Evolutionary conservation across 495 filamentous ascomycete genomes (phyloP), one percentile per base, ranked within the genome.

Genomic region (Amorphotheca resinae): DNA sequence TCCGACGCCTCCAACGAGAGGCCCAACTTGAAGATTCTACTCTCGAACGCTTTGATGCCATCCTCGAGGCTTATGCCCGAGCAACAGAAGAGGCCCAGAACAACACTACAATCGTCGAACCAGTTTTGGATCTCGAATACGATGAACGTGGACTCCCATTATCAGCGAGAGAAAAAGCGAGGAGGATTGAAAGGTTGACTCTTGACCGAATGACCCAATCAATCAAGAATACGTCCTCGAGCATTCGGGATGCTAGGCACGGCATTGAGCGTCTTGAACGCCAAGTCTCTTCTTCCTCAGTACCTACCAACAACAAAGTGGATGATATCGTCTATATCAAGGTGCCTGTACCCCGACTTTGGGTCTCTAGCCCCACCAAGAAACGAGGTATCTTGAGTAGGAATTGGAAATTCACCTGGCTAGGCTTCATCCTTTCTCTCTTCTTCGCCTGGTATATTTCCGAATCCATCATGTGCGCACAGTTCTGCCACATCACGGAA

Each of bases 241-340:
- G 75, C 44, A 82, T 87, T 46, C 69, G 70, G 1, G 74, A 77
- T 17, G 73, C 82, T 16, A 79, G 77, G 46, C 67, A 71, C 38
- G 80, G 79, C 1, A 74, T 87, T 25, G 68, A 76, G 48, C 65
- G 71, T 12, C 62, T 86, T n/a, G 79, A 82, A 60, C 62, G 71
- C 23, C 67, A 74, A 41, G 62, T 84, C 22, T 65, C 63, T 22
- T 20, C 17, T 28, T 20, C 7, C 15, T 41, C 41, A 30, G 16
- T 22, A 30, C 18, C 28, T 21, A 20, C 16, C 4, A 11, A 14
- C 7, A 16, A 22, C n/a, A 20, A 23, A 2, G 28, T 28, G 21
- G 33, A 45, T 22, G 25, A 30, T 15, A 52, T 57, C 14, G 35
- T 61, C 12, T 59, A 64, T 25, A 45, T 76, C 31, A 52, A 64